These are phyloP conservation scores for Aspergillus fructus DNA, from an alignment of 2,329 filamentous ascomycete genomes.

Conservation along the genomic window DNA sequence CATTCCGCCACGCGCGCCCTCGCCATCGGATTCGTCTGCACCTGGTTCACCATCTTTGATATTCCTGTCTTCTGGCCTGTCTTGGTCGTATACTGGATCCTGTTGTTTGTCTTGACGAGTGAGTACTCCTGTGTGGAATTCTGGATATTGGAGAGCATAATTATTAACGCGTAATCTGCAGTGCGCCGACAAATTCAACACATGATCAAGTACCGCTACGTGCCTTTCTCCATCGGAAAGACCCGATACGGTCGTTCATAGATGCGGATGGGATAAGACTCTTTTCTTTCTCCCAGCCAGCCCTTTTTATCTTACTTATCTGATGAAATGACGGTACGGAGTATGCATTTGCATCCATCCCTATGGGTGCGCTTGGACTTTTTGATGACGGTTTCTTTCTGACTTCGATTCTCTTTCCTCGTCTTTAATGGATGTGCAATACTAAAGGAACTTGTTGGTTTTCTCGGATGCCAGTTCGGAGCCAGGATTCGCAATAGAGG, in stretches of 20 bases:
- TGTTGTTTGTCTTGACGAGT: constrained; percentile 95
- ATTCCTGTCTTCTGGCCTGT: constrained; percentile 99
- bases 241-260: constrained; percentile 62
- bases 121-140: constrained; percentile 43
- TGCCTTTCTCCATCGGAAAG: constrained; percentile 91
- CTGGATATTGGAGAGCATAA: neutral
- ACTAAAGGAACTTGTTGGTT: neutral
- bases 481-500: neutral
- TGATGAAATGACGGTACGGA: constrained; percentile 9
- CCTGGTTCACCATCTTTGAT: constrained; percentile 92
- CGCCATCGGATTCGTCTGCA: constrained; percentile 78
- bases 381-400: neutral
- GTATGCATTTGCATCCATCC: constrained; percentile 1
- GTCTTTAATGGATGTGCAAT: neutral
- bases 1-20: constrained; percentile 90
- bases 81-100: constrained; percentile 97
- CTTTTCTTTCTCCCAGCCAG: neutral
- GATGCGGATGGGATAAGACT: constrained; percentile 11
- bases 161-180: constrained; percentile 38
- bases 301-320: neutral
- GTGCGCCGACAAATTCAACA: constrained; percentile 99
- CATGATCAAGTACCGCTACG: constrained; percentile 99
- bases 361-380: neutral
- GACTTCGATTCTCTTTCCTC: neutral
- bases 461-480: neutral